Evolutionary conservation across 305 asterid species (phyloP).

Genomic region (Fraxinus albicans): DNA sequence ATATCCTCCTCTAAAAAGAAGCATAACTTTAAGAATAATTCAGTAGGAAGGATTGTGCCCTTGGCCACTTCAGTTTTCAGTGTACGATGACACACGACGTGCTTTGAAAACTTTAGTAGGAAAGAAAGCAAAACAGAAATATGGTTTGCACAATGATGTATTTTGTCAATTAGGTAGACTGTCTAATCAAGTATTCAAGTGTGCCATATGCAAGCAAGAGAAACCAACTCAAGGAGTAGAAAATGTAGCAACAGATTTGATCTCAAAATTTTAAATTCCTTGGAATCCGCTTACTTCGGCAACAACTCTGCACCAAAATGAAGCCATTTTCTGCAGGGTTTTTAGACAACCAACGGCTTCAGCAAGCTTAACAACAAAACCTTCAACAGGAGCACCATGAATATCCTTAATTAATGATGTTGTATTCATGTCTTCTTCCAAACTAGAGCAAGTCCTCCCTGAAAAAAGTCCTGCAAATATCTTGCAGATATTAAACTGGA

Average conservation of each 20-base stretch:
- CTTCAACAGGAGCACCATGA: slow-evolving; percentile 92
- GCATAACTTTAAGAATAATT: background rate
- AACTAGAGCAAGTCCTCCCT: slow-evolving; percentile 49
- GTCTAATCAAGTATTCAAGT: slow-evolving; percentile 10
- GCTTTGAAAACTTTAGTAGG: background rate
- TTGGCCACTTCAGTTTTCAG: slow-evolving; percentile 1
- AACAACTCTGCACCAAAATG: slow-evolving; percentile 83
- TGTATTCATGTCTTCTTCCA: slow-evolving; percentile 46
- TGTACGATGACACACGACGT: background rate
- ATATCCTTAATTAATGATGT: slow-evolving; percentile 76
- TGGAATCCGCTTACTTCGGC: slow-evolving; percentile 73
- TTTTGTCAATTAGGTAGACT: slow-evolving; percentile 7
- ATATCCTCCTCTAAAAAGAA: slow-evolving; percentile 8
- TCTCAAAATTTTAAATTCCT: slow-evolving; percentile 8
- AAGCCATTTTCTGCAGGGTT: slow-evolving; percentile 81
- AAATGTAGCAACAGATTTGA: slow-evolving; percentile 19
- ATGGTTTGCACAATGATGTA: slow-evolving; percentile 13
- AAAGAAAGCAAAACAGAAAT: slow-evolving; percentile 15
- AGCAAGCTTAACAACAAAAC: slow-evolving; percentile 81
- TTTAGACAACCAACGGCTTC: slow-evolving; percentile 93
- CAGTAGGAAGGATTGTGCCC: slow-evolving; percentile 10
- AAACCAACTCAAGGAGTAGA: slow-evolving; percentile 17
- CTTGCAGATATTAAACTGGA: slow-evolving; percentile 73
- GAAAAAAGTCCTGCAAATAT: slow-evolving; percentile 75
- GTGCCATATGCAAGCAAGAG: slow-evolving; percentile 17